Base-by-base conservation (phyloP, 2,329 filamentous ascomycete genomes). In the Ilyonectria robusta region DNA sequence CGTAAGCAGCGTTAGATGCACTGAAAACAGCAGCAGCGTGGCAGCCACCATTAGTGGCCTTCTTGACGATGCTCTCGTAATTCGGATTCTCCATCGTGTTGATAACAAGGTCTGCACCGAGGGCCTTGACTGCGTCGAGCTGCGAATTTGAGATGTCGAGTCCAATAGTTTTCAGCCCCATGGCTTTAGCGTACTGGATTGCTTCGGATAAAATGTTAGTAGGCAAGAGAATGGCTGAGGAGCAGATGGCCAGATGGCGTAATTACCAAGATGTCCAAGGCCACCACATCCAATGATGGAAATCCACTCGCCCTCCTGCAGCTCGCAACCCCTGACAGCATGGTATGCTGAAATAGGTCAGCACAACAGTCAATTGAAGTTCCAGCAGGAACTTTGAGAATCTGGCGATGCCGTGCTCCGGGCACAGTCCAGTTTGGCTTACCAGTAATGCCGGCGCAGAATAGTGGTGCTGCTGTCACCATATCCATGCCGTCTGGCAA, bases 271-370 rank as follows among this genome's bases (percentile, higher is more conserved):
- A 46, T 75, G 73, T 2, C 73, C 73, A 3, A 75, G 69, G 9
- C 73, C 73, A 33, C 73, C 73, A 19, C 68, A 72, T 23, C 73
- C 73, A 26, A 75, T 63, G 26, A 75, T 64, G 1, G 69, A 71
- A 17, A 74, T 47, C 73, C 73, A 75, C 37, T 71, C 62, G 6
- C 69, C 72, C 7, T 62, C 57, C 31, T 54, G 11, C 6, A 74
- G 60, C 13, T 68, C 42, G n/a, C 64, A 63, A 23, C 62, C 65
- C n/a, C 54, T 56, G 6, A 74, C 50, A 15, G 50, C 65, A 50
- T 71, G 66, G 42, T 71, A 75, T 23, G 53, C 53, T 55, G 10
- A 15, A 26, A 13, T 6, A 15, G 26, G 21, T 48, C 6, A 48
- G 21, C 15, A 44, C 7, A 44, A 6, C 21, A 15, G 5, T 15